Evolutionary conservation across 495 filamentous ascomycete genomes (phyloP), one percentile per base, ranked within the genome.

Genomic region (Penicillium chermesinum): DNA sequence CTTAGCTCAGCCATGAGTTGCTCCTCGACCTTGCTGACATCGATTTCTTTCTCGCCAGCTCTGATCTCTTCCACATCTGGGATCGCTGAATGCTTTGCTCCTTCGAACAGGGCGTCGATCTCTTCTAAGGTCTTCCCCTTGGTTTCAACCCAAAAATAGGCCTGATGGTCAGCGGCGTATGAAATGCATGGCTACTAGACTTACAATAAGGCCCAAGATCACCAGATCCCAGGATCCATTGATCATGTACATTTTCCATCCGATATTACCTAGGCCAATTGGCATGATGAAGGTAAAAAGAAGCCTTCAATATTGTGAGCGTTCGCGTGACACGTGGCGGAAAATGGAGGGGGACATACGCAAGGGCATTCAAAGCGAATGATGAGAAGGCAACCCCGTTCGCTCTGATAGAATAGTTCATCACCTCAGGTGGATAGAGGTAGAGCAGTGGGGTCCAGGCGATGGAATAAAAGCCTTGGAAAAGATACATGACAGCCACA

Each of bases 401-500:
- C 1, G 56, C 56, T 4, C 59, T 52, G 22, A 62, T 59, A 3
- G 55, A 52, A 35, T 56, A 62, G 27, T 57, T 59, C 50, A 70
- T 71, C 38, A 82, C 73, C 48, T 77, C 72, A 18, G 75, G 70
- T 19, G 81, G 80, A 46, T 84, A 82, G 17, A 81, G 72, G 46
- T 72, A 75, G 17, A 81, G 70, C 19, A 84, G 69, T 9, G 80
- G 80, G 13, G 79, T 83, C 65, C 77, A 82, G 10, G 73, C 79
- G 49, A 82, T 74, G 7, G 73, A 77, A 56, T 80, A 83, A 57
- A 79, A 73, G 37, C 79, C 69, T 48, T 83, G 80, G 63, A 82
- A 83, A 2, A 84, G 58, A 15, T 58, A 62, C 52, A 62, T 62
- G 7, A 58, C 41, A 1, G 58, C 55, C 0, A 62, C 55, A 42